Evolutionary conservation across 805 yeast species (phyloP).

Genomic region (Monosporozyma servazzii): DNA sequence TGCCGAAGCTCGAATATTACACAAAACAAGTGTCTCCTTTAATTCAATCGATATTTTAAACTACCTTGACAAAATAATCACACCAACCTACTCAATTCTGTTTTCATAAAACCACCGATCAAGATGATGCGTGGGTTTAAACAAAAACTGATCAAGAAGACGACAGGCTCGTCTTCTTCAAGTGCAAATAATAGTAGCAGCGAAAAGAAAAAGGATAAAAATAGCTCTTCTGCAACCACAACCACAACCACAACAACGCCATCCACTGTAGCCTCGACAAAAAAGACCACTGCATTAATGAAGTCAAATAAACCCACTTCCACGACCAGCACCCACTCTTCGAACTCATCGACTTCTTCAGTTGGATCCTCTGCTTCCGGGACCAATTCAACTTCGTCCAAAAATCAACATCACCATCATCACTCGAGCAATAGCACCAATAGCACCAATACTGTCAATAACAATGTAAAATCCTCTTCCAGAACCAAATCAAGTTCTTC

Average conservation of each 20-base stretch:
- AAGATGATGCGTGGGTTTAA: slow-evolving; percentile 71
- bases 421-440: neutral
- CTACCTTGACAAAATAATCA: no score
- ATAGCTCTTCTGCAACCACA: slow-evolving; percentile 14
- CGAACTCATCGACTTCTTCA: slow-evolving; percentile 2
- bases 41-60: no score
- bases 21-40: no score
- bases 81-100: neutral
- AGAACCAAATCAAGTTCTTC: neutral
- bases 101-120: slow-evolving; percentile 1
- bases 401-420: slow-evolving; percentile 10
- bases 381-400: slow-evolving; percentile 10
- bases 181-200: slow-evolving; percentile 29
- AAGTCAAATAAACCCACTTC: slow-evolving; percentile 3
- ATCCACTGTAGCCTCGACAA: neutral
- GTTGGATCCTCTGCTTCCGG: neutral
- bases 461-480: neutral
- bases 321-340: neutral
- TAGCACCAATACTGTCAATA: slow-evolving; percentile 2
- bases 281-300: slow-evolving; percentile 13
- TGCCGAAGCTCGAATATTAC: no score
- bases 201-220: slow-evolving; percentile 37
- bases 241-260: no score
- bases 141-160: slow-evolving; percentile 38
- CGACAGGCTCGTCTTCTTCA: slow-evolving; percentile 30